Evolutionary conservation across 2,329 filamentous ascomycete genomes (phyloP).

Genomic region (Neofusicoccum umdonicola): DNA sequence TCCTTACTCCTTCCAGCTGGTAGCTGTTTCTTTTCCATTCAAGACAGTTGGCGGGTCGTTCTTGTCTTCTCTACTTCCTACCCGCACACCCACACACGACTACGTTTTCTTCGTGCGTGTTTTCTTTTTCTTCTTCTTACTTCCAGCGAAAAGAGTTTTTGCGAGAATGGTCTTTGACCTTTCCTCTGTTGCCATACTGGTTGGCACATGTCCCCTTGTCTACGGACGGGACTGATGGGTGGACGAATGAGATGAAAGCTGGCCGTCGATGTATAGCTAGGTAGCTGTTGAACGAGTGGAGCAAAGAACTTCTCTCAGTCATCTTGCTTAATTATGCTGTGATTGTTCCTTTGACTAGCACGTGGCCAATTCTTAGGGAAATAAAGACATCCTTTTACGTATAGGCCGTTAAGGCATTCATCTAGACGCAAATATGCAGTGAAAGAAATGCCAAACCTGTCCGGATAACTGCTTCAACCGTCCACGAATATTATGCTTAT

Average conservation of each 20-base stretch:
- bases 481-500: too few relatives aligned
- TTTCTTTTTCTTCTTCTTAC: not conserved
- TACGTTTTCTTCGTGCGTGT: not conserved
- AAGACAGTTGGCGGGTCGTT: not conserved
- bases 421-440: too few relatives aligned
- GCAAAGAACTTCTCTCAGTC: not conserved
- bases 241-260: not conserved
- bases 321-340: not conserved
- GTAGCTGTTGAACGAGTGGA: not conserved
- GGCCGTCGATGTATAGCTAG: slow-evolving; percentile 2
- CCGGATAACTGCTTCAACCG: too few relatives aligned
- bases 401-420: too few relatives aligned
- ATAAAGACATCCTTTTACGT: too few relatives aligned
- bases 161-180: not conserved
- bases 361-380: too few relatives aligned
- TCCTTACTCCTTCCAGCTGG: not conserved
- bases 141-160: not conserved
- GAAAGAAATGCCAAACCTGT: not conserved
- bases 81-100: slow-evolving; percentile 9
- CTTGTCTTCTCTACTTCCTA: not conserved
- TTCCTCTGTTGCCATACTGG: not conserved
- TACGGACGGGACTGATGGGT: not conserved
- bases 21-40: not conserved
- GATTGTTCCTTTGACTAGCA: too few relatives aligned
- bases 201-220: not conserved